Conservation (phyloP, 2,329 filamentous ascomycete genomes). For the Penicillium sp. region DNA sequence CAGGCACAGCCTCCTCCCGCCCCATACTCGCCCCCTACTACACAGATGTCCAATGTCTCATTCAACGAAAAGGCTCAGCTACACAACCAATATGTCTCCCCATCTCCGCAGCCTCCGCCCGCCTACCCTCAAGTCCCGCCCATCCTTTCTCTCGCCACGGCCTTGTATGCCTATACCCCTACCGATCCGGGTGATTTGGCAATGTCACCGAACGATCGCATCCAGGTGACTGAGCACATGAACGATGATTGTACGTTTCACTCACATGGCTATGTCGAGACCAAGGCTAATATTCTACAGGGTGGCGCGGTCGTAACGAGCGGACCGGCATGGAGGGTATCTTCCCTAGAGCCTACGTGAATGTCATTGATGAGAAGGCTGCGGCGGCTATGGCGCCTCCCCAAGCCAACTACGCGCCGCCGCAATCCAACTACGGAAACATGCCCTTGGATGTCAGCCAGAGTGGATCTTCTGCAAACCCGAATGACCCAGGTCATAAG, state of each 20-base stretch:
- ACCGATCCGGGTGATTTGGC: slow-evolving; percentile 76
- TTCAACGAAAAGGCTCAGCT: slow-evolving; percentile 42
- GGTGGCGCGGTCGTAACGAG: slow-evolving; percentile 80
- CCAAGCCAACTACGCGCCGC: slow-evolving; percentile 42
- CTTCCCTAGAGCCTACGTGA: slow-evolving; percentile 89
- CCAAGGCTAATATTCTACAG: slow-evolving; percentile 26
- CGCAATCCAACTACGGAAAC: slow-evolving; percentile 49
- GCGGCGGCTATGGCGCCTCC: slow-evolving; percentile 36
- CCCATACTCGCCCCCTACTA: slow-evolving; percentile 35
- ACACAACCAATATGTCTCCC: slow-evolving; percentile 42
- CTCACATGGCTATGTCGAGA: neutral
- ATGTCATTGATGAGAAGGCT: slow-evolving; percentile 61
- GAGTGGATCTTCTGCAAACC: slow-evolving; percentile 41
- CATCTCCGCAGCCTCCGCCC: slow-evolving; percentile 48
- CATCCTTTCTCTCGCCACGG: slow-evolving; percentile 67
- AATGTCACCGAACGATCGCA: slow-evolving; percentile 72
- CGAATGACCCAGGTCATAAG: slow-evolving; percentile 44
- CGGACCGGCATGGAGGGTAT: slow-evolving; percentile 83
- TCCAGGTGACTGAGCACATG: slow-evolving; percentile 85
- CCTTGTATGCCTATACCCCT: slow-evolving; percentile 77
- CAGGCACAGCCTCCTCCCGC: slow-evolving; percentile 31
- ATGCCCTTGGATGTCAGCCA: slow-evolving; percentile 73
- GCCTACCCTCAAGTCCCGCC: slow-evolving; percentile 49
- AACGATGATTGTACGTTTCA: slow-evolving; percentile 71
- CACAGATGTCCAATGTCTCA: slow-evolving; percentile 36